Evolutionary conservation across 2,329 filamentous ascomycete species (phyloP), one percentile per base, ranked within the genome.

Genomic region (Thelonectria rubi): DNA sequence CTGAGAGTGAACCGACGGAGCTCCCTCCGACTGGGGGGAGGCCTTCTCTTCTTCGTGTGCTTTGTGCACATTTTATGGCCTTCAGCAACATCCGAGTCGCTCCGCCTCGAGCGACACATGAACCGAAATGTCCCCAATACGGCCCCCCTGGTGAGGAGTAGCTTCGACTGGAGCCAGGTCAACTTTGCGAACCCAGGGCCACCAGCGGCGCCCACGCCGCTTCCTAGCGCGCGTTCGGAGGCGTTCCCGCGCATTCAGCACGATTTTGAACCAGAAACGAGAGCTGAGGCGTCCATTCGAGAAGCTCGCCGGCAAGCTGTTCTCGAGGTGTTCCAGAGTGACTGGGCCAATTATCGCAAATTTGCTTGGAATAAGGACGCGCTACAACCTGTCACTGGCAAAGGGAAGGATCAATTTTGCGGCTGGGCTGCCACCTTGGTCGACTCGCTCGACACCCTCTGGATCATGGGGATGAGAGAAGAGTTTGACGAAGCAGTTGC

Each of bases 351-450:
- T 39, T 88, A 88, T 71, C 83, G 80, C 64, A 73, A 77, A 46
- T 69, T 80, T 51, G 84, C 84, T 2, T 86, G 84, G 83, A 72
- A 81, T 63, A 77, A 79, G 32, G 84, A 87, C 63, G 85, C 86
- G 73, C 73, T 87, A 17, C 73, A 75, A 51, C 84, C 84, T 5
- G 73, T 86, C 4, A 78, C 78, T 20, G 82, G 80, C 39, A 71
- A 73, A 3, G 76, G 72, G 11, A 82, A 78, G 62, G 80, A 84
- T 58, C 75, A 76, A 1, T 86, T 85, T 69, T 82, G 83, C 4
- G 81, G 82, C 26, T 87, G 84, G 81, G 85, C 81, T 2, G 86
- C 86, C 10, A 87, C 86, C 0, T 72, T 89, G 52, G 82, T 89
- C 32, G 87, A 89, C 69, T 77, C 81, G 0, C 75, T 90, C 48